Base-by-base conservation (phyloP, 1,284 basidiomycete genomes). In the Boletus semigastroideus region DNA sequence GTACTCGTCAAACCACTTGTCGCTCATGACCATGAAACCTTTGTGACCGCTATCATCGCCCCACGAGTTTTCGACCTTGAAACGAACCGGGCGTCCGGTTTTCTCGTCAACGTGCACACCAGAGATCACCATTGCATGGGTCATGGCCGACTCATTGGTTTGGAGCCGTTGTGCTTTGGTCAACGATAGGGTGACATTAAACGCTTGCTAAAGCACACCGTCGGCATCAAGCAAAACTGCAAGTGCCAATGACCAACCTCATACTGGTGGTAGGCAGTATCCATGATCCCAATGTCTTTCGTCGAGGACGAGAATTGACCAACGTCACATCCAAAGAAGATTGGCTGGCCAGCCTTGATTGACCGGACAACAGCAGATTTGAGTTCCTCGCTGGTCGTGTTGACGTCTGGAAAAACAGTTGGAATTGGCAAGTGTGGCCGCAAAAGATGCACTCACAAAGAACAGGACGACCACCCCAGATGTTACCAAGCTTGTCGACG, bases 31-130 rank as follows among this genome's bases (percentile, higher is more conserved):
- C 74, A 91, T 94, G 74, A 87, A 98, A 3, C 94, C 95, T 62
- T 94, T 87, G 58, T 92, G 79, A 19, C 95, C 92, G 0, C 78
- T 79, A 0, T 75, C 75, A n/a, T 86, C 82, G 22, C 92, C 90
- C 96, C 95, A 98, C 10, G 86, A 90, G 75, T 98, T 98, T 78
- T 98, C 94, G 12, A 98, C 91, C 71, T 93, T 90, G 80, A 92
- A 98, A 12, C 93, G 79, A 30, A 94, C 73, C 1, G 93, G 87
- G 52, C 83, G 83, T 43, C 92, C 92, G 0, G 73, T 70, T 31
- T 74, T 74, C 14, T 72, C 64, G 65, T 94, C 91, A 49, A 97
- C 74, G 67, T 96, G 93, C n/a, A 94, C 93, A 19, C 83, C 94
- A 19, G 89, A 87, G 65, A 97, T 94, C 46, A 94, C 92, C 92